These are phyloP conservation scores for Starmerella etchellsii DNA, from an alignment of 805 yeast species.

Conservation along the genomic window DNA sequence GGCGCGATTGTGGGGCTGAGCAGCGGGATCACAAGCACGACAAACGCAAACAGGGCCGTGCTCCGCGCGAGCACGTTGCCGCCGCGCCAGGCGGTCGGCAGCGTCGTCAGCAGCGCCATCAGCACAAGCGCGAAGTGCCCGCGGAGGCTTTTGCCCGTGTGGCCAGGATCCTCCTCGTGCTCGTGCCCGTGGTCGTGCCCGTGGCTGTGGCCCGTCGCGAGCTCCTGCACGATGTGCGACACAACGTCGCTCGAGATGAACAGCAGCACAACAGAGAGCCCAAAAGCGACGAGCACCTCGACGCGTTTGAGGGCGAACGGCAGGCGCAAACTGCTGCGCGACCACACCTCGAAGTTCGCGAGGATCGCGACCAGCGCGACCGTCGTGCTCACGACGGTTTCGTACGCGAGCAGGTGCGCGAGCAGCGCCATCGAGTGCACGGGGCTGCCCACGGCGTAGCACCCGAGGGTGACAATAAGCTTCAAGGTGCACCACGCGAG, in stretches of 20 bases:
- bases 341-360: slow-evolving; percentile 91
- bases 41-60: slow-evolving; percentile 25
- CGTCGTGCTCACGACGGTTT: slow-evolving; percentile 61
- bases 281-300: slow-evolving; percentile 80
- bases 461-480: slow-evolving; percentile 37
- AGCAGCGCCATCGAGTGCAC: slow-evolving; percentile 42
- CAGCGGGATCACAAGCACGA: slow-evolving; percentile 25
- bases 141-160: not conserved
- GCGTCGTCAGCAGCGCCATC: slow-evolving; percentile 3
- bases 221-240: slow-evolving; percentile 76
- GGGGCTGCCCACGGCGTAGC: slow-evolving; percentile 31
- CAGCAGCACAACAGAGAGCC: slow-evolving; percentile 65
- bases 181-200: not conserved
- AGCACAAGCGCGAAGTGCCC: slow-evolving; percentile 2
- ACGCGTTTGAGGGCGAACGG: slow-evolving; percentile 92
- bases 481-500: slow-evolving; percentile 51
- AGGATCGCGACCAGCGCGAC: slow-evolving; percentile 62
- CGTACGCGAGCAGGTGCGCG: slow-evolving; percentile 80
- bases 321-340: slow-evolving; percentile 58
- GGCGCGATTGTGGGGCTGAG: slow-evolving; percentile 20
- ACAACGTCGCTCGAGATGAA: slow-evolving; percentile 85
- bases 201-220: slow-evolving; percentile 28
- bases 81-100: slow-evolving; percentile 9
- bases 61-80: slow-evolving; percentile 13
- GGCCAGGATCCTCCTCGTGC: not conserved